phyloP scores from a whole-genome alignment of 2,329 filamentous ascomycete species.

The Alternaria tenuissima region DNA sequence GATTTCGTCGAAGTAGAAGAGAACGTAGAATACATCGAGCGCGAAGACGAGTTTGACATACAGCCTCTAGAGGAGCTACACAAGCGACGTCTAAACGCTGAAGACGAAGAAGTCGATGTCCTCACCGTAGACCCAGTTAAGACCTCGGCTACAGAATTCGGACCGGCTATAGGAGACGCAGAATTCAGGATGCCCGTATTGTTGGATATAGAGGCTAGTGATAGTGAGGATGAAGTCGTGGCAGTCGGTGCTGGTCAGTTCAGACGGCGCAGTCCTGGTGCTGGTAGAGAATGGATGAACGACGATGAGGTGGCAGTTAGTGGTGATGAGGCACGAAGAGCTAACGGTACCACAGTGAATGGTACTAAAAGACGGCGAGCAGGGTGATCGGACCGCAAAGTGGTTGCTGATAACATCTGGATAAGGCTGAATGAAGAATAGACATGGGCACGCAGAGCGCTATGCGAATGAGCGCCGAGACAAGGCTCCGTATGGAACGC shows the following conservation, averaged over 20 bases:
- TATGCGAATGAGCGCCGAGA: too few species aligned
- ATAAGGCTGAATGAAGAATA: too few species aligned
- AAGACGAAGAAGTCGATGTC: slow-evolving; percentile 94
- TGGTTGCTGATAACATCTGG: too few species aligned
- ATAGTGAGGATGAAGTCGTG: slow-evolving; percentile 89
- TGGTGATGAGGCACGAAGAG: slow-evolving; percentile 46
- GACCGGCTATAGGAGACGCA: slow-evolving; percentile 50
- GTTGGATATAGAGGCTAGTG: slow-evolving; percentile 91
- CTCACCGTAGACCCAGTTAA: slow-evolving; percentile 74
- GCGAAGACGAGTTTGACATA: slow-evolving; percentile 97
- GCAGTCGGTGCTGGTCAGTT: slow-evolving; percentile 79
- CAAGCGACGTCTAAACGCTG: slow-evolving; percentile 85
- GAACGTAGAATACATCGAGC: slow-evolving; percentile 95
- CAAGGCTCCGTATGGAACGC: too few species aligned
- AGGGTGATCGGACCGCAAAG: too few species aligned
- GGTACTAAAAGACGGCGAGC: slow-evolving; percentile 48
- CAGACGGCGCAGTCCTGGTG: slow-evolving; percentile 82
- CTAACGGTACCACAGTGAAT: slow-evolving; percentile 43
- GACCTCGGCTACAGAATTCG: slow-evolving; percentile 61
- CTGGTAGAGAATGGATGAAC: slow-evolving; percentile 72
- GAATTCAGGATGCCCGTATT: slow-evolving; percentile 92
- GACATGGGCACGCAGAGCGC: too few species aligned
- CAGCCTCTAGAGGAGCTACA: slow-evolving; percentile 94
- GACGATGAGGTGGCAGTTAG: slow-evolving; percentile 58
- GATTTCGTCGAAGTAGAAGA: slow-evolving; percentile 98